Evolutionary conservation across 305 asterid genomes (phyloP), one percentile per base, ranked within the genome.

Genomic region (Fraxinus ornus): DNA sequence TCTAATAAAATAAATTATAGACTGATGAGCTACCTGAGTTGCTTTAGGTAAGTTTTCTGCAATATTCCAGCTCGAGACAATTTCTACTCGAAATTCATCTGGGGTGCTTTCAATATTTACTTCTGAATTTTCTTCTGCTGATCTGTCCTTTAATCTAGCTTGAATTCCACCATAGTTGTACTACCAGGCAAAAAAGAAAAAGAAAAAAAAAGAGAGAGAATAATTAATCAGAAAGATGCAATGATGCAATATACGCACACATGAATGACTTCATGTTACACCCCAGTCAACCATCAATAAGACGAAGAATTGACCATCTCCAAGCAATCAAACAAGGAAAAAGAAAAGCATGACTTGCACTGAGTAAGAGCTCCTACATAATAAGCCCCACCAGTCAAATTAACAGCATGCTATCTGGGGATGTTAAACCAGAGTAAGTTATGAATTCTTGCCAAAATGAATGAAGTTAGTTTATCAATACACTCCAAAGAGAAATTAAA

Each of bases 101-200:
- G 81, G 76, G 74, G 84, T 85, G 82, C 84, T 89, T 77, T 81
- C 93, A 13, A 44, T 80, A 85, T 84, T 84, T 85, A 86, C 87
- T 84, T 85, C 85, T 62, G 87, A 79, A 81, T 83, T 75, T 79
- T 88, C 93, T 86, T 93, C 95, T 74, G 87, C 77, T 72, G 95
- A 81, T 79, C 81, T 84, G 79, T 85, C 95, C 78, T 88, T 83
- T 82, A 84, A 44, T 85, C 88, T 90, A 84, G 96, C 98, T 92
- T 85, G 97, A 87, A 96, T 96, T 81, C 99, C 99, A 52, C 98
- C 97, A 86, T 91, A 96, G 84, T 96, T 96, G 91, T 94, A 92
- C 99, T 96, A 79, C 70, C 82, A 80, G 82, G 85, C 62, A 75
- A 84, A 83, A 85, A 62, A 26, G 28, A 57, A 26, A 55, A 76